phyloP scores from a whole-genome alignment of 1,139 yeast species.

The Hyphopichia fennica region DNA sequence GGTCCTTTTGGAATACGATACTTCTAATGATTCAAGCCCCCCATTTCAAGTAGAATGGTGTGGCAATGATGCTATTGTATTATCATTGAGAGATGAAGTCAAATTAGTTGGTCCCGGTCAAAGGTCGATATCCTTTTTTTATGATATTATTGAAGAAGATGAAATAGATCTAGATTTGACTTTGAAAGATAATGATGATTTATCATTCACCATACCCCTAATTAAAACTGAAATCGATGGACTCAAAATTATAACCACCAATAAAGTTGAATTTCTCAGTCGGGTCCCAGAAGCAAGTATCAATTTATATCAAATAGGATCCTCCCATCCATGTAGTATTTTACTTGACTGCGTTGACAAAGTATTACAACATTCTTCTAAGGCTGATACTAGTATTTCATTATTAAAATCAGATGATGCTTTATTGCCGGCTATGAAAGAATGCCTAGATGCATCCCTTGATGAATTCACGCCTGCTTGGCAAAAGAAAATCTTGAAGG shows the following conservation, averaged over 20 bases:
- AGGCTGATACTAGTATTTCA: slow-evolving; percentile 72
- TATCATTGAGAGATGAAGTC: slow-evolving; percentile 62
- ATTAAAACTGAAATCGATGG: slow-evolving; percentile 68
- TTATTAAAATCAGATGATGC: slow-evolving; percentile 56
- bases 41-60: slow-evolving; percentile 70
- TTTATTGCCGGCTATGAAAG: slow-evolving; percentile 62
- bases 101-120: slow-evolving; percentile 73
- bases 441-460: slow-evolving; percentile 72
- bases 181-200: slow-evolving; percentile 19
- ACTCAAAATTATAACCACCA: slow-evolving; percentile 58
- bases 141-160: slow-evolving; percentile 36
- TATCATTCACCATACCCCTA: slow-evolving; percentile 36
- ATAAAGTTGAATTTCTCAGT: slow-evolving; percentile 61
- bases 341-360: slow-evolving; percentile 81
- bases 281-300: slow-evolving; percentile 61
- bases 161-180: slow-evolving; percentile 27
- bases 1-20: slow-evolving; percentile 52
- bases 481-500: slow-evolving; percentile 78
- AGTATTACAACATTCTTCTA: slow-evolving; percentile 67
- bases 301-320: slow-evolving; percentile 76
- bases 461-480: slow-evolving; percentile 74
- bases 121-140: slow-evolving; percentile 51
- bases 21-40: slow-evolving; percentile 34
- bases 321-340: slow-evolving; percentile 80
- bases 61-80: slow-evolving; percentile 76